phyloP scores from a whole-genome alignment of 139 green algal species.

The Pleodorina starrii region DNA sequence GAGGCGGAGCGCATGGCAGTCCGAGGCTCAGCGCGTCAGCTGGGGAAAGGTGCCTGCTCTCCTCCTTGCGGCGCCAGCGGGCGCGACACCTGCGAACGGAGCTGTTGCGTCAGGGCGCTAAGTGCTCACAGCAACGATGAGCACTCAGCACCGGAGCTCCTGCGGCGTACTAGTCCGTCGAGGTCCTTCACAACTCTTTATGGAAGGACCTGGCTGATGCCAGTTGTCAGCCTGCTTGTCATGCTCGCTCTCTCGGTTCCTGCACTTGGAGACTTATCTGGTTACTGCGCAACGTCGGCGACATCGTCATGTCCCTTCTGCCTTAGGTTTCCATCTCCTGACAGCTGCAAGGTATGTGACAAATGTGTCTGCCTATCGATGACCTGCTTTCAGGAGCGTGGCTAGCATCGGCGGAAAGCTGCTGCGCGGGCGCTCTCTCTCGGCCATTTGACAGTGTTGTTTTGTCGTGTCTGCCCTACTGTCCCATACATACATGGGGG shows the following conservation, averaged over 20 bases:
- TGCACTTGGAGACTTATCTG: background rate
- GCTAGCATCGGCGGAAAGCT: too few relatives aligned
- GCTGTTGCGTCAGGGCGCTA: background rate
- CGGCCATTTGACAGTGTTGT: too few relatives aligned
- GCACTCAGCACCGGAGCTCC: background rate
- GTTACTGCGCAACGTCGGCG: too few relatives aligned
- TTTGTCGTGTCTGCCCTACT: too few relatives aligned
- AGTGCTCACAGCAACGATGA: background rate
- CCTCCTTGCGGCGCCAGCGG: background rate
- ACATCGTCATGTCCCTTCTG: too few relatives aligned
- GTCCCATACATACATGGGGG: too few relatives aligned
- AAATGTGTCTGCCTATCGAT: too few relatives aligned
- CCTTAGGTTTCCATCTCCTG: too few relatives aligned
- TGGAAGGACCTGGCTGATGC: background rate
- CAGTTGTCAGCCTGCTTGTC: background rate
- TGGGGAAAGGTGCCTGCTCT: background rate
- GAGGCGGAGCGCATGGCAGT: background rate
- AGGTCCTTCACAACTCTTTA: background rate
- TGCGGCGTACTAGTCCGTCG: background rate
- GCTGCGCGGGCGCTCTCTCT: too few relatives aligned
- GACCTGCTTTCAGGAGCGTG: too few relatives aligned
- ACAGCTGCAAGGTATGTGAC: too few relatives aligned
- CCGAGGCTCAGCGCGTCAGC: background rate
- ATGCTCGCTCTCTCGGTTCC: background rate
- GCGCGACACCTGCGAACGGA: background rate